phyloP scores from a whole-genome alignment of 139 green algal species.

The Chlorella sp. region DNA sequence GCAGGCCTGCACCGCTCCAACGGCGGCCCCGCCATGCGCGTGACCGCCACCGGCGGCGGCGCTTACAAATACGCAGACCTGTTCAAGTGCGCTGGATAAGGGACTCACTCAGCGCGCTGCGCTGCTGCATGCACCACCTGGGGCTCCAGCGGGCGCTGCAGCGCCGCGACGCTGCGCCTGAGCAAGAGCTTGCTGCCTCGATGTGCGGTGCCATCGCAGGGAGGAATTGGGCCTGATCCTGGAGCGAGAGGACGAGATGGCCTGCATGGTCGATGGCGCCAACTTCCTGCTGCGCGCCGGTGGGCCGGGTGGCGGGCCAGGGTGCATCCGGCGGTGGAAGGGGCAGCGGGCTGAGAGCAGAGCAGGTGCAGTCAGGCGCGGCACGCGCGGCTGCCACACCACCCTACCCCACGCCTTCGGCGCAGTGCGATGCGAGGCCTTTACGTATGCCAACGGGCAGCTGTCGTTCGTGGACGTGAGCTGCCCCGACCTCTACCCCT shows the following conservation, averaged over 20 bases:
- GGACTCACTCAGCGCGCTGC: too few species aligned
- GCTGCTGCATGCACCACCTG: too few species aligned
- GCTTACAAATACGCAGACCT: slow-evolving; percentile 89
- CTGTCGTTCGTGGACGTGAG: slow-evolving; percentile 59
- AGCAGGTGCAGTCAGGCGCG: too few species aligned
- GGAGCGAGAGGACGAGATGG: slow-evolving; percentile 95
- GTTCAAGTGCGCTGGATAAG: too few species aligned
- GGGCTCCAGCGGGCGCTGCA: too few species aligned
- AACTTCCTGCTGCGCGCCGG: slow-evolving; percentile 94
- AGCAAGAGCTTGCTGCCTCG: too few species aligned
- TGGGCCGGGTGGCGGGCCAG: background rate
- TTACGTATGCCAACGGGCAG: slow-evolving; percentile 75
- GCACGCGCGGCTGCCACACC: too few species aligned
- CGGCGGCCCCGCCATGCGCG: slow-evolving; percentile 49
- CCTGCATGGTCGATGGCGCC: slow-evolving; percentile 85
- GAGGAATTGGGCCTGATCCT: slow-evolving; percentile 88
- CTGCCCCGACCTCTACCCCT: slow-evolving; percentile 84
- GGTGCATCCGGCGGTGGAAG: background rate
- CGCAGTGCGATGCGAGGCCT: slow-evolving; percentile 92
- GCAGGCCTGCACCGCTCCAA: slow-evolving; percentile 72
- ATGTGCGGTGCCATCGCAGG: too few species aligned
- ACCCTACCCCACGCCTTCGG: background rate
- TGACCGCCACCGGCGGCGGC: slow-evolving; percentile 77
- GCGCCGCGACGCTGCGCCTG: too few species aligned
- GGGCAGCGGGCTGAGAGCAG: too few species aligned